Conservation (phyloP, 371 early-diverging fungal species). For the Apophysomyces variabilis region DNA sequence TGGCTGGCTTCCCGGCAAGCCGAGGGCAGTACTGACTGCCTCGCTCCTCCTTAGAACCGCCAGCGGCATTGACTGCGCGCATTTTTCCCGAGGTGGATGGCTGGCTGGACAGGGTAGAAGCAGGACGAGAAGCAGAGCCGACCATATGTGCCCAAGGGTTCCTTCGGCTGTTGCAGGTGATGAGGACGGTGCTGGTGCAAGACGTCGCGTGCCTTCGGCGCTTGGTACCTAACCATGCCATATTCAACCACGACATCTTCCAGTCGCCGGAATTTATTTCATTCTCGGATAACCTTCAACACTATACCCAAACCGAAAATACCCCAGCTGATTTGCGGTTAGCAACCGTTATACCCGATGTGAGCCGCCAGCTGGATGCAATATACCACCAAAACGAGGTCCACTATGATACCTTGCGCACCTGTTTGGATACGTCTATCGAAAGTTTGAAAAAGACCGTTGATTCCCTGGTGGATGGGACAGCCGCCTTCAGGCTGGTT, state of each 20-base stretch:
- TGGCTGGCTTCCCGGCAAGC: too few species aligned
- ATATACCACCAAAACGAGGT: neutral
- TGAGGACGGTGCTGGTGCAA: neutral
- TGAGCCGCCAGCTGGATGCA: neutral
- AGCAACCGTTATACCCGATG: neutral
- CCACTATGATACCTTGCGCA: neutral
- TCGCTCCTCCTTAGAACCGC: too few species aligned
- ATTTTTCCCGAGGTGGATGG: too few species aligned
- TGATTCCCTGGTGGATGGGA: neutral
- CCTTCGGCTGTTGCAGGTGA: neutral
- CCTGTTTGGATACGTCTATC: neutral
- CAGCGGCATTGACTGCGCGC: too few species aligned
- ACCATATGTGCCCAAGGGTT: slow-evolving; percentile 2
- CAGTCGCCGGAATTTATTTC: neutral
- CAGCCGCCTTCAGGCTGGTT: neutral
- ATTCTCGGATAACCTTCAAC: neutral
- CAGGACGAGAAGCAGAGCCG: neutral
- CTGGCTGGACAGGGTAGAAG: too few species aligned
- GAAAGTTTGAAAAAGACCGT: neutral
- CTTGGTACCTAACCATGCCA: neutral
- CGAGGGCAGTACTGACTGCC: too few species aligned
- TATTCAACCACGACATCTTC: slow-evolving; percentile 7
- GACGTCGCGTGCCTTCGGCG: neutral
- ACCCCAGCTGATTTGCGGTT: neutral
- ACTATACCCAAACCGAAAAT: neutral